A percentile compares a stretch with the other conserved stretches of the same genome.
Conservation (phyloP, 345 rosid genomes). For the Alliaria petiolata region DNA sequence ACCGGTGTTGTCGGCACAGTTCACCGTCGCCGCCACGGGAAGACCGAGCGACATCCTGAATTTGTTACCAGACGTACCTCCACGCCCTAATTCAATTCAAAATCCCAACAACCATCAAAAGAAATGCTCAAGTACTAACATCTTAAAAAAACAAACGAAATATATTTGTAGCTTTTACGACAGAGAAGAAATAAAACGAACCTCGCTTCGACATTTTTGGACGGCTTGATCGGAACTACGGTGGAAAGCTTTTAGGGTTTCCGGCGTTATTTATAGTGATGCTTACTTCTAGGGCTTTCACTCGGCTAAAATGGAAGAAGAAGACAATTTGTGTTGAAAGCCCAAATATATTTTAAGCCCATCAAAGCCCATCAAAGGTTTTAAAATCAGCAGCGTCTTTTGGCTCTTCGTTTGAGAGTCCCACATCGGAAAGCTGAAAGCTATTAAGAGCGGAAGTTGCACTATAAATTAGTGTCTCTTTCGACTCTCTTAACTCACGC, state of each 20-base stretch:
- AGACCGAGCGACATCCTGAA: constrained; percentile 98
- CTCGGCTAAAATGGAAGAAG: neutral
- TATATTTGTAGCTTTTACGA: no score
- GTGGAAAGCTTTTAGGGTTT: constrained; percentile 13
- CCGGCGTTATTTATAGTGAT: neutral
- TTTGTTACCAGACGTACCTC: constrained; percentile 95
- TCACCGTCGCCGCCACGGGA: constrained; percentile 96
- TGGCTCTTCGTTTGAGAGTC: neutral
- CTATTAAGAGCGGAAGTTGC: neutral
- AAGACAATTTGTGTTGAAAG: neutral
- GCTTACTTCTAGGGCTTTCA: neutral
- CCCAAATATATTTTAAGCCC: constrained; percentile 7
- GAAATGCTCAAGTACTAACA: neutral
- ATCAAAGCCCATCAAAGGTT: neutral
- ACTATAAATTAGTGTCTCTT: neutral
- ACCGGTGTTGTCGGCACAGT: constrained; percentile 97
- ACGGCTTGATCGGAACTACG: constrained; percentile 29
- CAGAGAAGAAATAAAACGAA: neutral
- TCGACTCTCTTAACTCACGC: neutral
- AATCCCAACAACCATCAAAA: neutral
- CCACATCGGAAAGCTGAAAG: constrained; percentile 7
- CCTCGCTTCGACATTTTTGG: constrained; percentile 94
- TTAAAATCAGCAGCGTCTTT: neutral
- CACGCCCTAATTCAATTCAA: constrained; percentile 50
- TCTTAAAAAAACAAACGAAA: no score